These are phyloP conservation scores for Plantago lanceolata DNA, from an alignment of 305 asterid species.

Conservation along the genomic window DNA sequence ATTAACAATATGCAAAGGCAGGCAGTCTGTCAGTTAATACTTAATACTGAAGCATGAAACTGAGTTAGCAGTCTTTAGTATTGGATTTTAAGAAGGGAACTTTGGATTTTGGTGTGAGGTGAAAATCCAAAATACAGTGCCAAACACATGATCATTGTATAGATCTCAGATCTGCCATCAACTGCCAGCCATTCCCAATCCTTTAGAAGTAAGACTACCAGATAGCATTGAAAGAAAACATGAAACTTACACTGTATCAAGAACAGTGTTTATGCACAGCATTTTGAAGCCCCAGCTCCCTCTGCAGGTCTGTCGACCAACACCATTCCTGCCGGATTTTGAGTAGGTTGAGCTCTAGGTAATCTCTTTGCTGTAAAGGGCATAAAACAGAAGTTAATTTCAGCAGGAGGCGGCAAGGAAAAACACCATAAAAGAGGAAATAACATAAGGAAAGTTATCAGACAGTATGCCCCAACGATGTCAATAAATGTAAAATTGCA, in stretches of 20 bases:
- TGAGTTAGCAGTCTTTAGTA: no score
- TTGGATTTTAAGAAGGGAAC: no score
- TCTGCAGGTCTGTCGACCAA: slow-evolving; percentile 69
- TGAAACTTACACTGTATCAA: slow-evolving; percentile 15
- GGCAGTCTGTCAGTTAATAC: no score
- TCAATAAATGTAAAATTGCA: no score
- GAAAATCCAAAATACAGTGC: neutral
- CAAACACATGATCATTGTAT: neutral
- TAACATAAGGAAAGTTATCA: neutral
- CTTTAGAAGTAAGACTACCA: neutral
- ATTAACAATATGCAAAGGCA: no score
- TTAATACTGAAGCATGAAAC: no score
- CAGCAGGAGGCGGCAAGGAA: neutral
- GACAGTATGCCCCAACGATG: neutral
- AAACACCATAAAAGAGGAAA: neutral
- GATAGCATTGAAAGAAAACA: slow-evolving; percentile 6
- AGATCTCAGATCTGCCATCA: neutral
- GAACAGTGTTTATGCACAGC: slow-evolving; percentile 41
- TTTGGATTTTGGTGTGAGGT: no score
- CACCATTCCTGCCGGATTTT: slow-evolving; percentile 80
- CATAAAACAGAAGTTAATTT: slow-evolving; percentile 3
- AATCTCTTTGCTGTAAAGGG: slow-evolving; percentile 59
- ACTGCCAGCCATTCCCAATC: neutral
- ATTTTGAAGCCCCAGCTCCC: slow-evolving; percentile 55
- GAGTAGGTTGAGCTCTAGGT: slow-evolving; percentile 72